Conservation (phyloP, 2,329 filamentous ascomycete species). For the Aspergillus sp. region DNA sequence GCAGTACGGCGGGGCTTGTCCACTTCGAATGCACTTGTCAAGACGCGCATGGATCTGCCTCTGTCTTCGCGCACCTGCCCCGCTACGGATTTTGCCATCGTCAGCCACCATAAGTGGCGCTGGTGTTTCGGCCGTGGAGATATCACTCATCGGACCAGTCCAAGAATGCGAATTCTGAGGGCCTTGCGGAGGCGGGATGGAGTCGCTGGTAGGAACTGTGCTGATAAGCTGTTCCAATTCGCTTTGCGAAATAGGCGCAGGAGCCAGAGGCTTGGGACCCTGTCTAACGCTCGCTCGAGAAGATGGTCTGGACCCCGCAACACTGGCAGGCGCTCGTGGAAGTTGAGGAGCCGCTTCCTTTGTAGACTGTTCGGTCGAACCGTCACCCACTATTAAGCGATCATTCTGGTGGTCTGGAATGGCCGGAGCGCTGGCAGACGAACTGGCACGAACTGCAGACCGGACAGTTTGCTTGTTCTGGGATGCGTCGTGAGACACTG, state of each 20-base stretch:
- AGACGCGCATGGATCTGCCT: slow-evolving; percentile 54
- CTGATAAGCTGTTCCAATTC: slow-evolving; percentile 25
- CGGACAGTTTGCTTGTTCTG: slow-evolving; percentile 16
- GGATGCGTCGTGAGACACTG: slow-evolving; percentile 10
- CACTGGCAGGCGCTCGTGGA: slow-evolving; percentile 20
- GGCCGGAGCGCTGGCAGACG: slow-evolving; percentile 18
- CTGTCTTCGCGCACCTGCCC: slow-evolving; percentile 54
- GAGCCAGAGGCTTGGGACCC: slow-evolving; percentile 31
- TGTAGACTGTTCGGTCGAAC: slow-evolving; percentile 9
- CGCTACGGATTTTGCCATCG: slow-evolving; percentile 37
- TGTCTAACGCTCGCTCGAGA: slow-evolving; percentile 30
- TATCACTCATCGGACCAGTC: slow-evolving; percentile 38
- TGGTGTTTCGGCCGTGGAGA: slow-evolving; percentile 34
- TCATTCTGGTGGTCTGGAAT: slow-evolving; percentile 14
- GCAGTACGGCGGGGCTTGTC: slow-evolving; percentile 81
- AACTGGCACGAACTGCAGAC: slow-evolving; percentile 17
- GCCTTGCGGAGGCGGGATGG: slow-evolving; percentile 24
- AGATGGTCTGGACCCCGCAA: slow-evolving; percentile 27
- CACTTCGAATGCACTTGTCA: slow-evolving; percentile 57
- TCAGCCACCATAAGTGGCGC: slow-evolving; percentile 18
- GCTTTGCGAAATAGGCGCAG: slow-evolving; percentile 29
- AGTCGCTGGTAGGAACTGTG: slow-evolving; percentile 45
- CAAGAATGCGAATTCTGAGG: slow-evolving; percentile 37
- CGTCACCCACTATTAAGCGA: slow-evolving; percentile 13
- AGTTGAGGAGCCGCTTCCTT: slow-evolving; percentile 16